Evolutionary conservation across 1,284 basidiomycete species (phyloP), one percentile per base, ranked within the genome.

Genomic region (Ceratobasidium sp.): DNA sequence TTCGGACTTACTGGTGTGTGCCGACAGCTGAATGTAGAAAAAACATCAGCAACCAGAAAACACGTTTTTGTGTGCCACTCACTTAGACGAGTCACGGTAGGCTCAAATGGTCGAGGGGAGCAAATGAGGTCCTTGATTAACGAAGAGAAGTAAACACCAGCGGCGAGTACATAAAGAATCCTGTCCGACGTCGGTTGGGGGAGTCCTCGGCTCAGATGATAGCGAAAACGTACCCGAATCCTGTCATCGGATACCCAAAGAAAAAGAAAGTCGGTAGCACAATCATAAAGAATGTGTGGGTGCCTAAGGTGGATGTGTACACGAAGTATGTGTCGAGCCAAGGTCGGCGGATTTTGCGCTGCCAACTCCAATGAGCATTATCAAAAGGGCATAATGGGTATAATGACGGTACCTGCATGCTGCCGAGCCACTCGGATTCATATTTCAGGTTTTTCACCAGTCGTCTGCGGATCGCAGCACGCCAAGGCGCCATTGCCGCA

Each of bases 201-300:
- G 49, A n/a, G 16, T 13, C n/a, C 37, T 58, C 58, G 24, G 39
- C 1, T 16, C 27, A 29, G 4, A 72, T 71, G 48, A 74, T 43
- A 69, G 29, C 46, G 39, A 22, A 31, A 48, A 46, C 92, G 77
- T 79, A 95, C 93, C 90, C 93, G 80, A 90, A 82, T 3, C 91
- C 94, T 58, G 90, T 84, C 62, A 90, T 86, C 0, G 84, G 84
- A 76, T 89, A 88, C 0, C 95, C 95, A 79, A 97, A 94, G 87
- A 96, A 98, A 81, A 92, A 97, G 74, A 94, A 85, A 2, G 91
- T 85, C 0, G 97, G 96, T 0, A 98, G 84, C 77, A 93, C 88
- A 31, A 91, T 89, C 88, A 97, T 93, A 85, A 98, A 98, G 84
- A 97, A 98, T 0, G 94, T 96, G 80, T 98, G 96, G 0, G 95